phyloP scores from a whole-genome alignment of 1,284 basidiomycete genomes.

The Fistulinella cinereoalba region DNA sequence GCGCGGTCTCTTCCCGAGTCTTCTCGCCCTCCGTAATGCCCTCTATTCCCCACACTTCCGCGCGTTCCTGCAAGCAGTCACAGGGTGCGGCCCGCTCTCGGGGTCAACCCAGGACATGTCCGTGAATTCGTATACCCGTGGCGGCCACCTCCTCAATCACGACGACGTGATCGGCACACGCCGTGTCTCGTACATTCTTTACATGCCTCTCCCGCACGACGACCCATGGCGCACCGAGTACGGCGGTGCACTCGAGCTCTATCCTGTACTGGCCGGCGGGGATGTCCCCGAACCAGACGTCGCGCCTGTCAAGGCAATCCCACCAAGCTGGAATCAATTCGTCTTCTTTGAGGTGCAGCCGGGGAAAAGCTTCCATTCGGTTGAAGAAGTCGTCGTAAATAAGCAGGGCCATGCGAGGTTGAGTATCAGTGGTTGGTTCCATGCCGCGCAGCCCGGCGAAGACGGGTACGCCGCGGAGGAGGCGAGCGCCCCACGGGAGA shows the following conservation, averaged over 20 bases:
- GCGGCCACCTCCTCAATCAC: constrained; percentile 94
- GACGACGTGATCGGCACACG: constrained; percentile 98
- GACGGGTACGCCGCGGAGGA: constrained; percentile 71
- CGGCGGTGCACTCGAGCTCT: constrained; percentile 96
- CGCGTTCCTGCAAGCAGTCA: constrained; percentile 81
- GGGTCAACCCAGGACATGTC: constrained; percentile 96
- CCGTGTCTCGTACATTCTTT: constrained; percentile 95
- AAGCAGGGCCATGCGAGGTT: constrained; percentile 72
- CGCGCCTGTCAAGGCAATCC: constrained; percentile 61
- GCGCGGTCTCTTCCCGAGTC: constrained; percentile 72
- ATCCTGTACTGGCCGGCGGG: constrained; percentile 57
- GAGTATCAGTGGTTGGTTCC: constrained; percentile 97
- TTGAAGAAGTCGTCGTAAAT: constrained; percentile 92
- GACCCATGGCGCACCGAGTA: constrained; percentile 72
- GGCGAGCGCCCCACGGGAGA: constrained; percentile 45
- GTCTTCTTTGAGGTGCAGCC: constrained; percentile 92
- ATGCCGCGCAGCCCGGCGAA: constrained; percentile 88
- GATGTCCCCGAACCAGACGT: constrained; percentile 61
- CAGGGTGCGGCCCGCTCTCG: constrained; percentile 90
- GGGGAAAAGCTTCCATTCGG: constrained; percentile 93
- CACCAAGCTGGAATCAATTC: constrained; percentile 94
- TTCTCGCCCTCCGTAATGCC: constrained; percentile 84
- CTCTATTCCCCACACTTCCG: constrained; percentile 90
- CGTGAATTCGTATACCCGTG: constrained; percentile 87
- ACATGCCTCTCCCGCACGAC: constrained; percentile 85